Percentiles rank a stretch among this genome's conserved stretches.
Evolutionary conservation across 2,329 filamentous ascomycete species (phyloP).

Genomic region (Aspergillus neoniger): DNA sequence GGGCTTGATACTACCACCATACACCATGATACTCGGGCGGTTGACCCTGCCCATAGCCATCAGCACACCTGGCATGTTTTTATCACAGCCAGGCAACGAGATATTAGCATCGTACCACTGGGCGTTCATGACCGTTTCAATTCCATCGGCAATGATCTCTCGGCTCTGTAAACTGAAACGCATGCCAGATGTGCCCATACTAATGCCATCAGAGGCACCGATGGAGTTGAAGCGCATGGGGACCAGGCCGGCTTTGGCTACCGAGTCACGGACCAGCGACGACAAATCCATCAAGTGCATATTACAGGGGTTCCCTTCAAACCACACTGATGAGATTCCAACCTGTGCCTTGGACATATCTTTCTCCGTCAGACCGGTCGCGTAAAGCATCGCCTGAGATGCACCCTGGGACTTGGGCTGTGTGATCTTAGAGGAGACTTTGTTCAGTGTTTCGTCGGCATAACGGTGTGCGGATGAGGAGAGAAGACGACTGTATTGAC

Average conservation of each 20-base stretch:
- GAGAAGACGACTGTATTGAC: neutral
- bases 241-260: constrained; percentile 72
- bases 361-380: constrained; percentile 75
- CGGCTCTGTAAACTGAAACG: constrained; percentile 87
- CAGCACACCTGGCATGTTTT: constrained; percentile 92
- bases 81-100: constrained; percentile 92
- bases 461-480: neutral
- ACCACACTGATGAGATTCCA: constrained; percentile 95
- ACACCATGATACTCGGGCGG: constrained; percentile 90
- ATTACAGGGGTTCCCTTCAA: constrained; percentile 96
- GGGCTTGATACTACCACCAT: constrained; percentile 86
- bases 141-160: constrained; percentile 93
- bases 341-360: constrained; percentile 94
- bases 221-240: constrained; percentile 98
- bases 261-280: constrained; percentile 67
- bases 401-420: constrained; percentile 96
- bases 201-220: constrained; percentile 91
- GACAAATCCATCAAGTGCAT: constrained; percentile 93
- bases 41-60: constrained; percentile 92
- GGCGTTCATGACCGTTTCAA: constrained; percentile 95
- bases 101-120: constrained; percentile 98
- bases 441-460: constrained; percentile 60
- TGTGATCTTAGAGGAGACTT: constrained; percentile 76
- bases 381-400: constrained; percentile 96
- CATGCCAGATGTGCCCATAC: constrained; percentile 96